phyloP scores from a whole-genome alignment of 257 asterid genomes.

The Solanum megistacrolobum region DNA sequence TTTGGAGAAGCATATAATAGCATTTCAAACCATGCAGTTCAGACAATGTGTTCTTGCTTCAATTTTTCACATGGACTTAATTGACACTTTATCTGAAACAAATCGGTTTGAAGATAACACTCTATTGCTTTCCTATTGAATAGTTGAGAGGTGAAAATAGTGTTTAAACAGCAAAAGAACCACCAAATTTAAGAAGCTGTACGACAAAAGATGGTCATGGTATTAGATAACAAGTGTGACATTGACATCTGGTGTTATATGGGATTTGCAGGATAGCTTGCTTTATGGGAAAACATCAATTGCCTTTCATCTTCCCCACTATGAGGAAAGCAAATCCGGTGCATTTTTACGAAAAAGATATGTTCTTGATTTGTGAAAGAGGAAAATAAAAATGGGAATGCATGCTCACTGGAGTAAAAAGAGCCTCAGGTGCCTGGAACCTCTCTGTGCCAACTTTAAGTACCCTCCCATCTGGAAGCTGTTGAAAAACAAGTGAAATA shows the following conservation, averaged over 20 bases:
- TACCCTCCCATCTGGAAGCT: conserved; percentile 99
- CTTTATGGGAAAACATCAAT: neutral
- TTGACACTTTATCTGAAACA: neutral
- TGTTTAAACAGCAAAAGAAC: neutral
- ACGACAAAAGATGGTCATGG: neutral
- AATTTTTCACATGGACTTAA: neutral
- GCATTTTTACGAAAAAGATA: neutral
- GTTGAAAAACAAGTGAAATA: conserved; percentile 4
- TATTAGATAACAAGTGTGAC: neutral
- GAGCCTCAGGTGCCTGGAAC: conserved; percentile 99
- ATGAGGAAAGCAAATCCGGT: neutral
- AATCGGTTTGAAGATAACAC: neutral
- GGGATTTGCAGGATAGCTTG: neutral
- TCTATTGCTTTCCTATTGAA: neutral
- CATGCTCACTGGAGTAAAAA: conserved; percentile 78
- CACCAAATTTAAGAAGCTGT: neutral
- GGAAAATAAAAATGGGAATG: neutral
- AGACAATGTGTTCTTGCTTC: neutral
- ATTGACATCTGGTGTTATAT: neutral
- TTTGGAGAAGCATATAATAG: conserved; percentile 4
- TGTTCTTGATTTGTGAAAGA: neutral
- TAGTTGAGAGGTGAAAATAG: neutral
- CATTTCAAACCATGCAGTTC: neutral
- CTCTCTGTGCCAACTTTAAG: conserved; percentile 94
- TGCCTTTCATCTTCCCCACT: neutral